A percentile compares a stretch with the other conserved stretches of the same genome.
Evolutionary conservation across 2,329 filamentous ascomycete species (phyloP).

Genomic region (Rhynchosporium agropyri): DNA sequence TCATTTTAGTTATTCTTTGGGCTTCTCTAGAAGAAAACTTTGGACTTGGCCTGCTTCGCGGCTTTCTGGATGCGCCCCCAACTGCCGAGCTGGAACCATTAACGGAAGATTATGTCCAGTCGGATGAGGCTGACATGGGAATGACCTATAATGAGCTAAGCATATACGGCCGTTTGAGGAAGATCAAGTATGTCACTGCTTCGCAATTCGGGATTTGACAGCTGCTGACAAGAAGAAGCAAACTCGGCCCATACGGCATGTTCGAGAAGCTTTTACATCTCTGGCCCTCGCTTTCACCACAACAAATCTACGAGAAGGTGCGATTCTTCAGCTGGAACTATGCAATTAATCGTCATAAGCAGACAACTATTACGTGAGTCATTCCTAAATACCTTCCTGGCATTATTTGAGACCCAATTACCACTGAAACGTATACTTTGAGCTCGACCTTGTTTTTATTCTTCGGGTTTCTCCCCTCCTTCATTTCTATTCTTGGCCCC

Average conservation of each 20-base stretch:
- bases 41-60: constrained; percentile 63
- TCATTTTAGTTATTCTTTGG: constrained; percentile 60
- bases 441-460: neutral
- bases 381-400: neutral
- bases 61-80: constrained; percentile 65
- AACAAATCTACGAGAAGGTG: constrained; percentile 52
- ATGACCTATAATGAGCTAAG: constrained; percentile 54
- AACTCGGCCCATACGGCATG: constrained; percentile 47
- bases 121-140: constrained; percentile 55
- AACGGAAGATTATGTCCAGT: constrained; percentile 58
- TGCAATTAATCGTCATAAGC: constrained; percentile 63
- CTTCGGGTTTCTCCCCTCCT: neutral
- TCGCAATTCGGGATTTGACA: neutral
- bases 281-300: constrained; percentile 48
- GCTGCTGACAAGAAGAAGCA: neutral
- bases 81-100: constrained; percentile 69
- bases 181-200: constrained; percentile 14
- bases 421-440: neutral
- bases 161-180: constrained; percentile 27
- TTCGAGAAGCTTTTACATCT: constrained; percentile 51
- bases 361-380: constrained; percentile 29
- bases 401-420: neutral
- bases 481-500: neutral
- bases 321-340: constrained; percentile 47
- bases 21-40: constrained; percentile 54